phyloP scores from a whole-genome alignment of 768 basidiomycete genomes.

The Lyophyllum atratum region DNA sequence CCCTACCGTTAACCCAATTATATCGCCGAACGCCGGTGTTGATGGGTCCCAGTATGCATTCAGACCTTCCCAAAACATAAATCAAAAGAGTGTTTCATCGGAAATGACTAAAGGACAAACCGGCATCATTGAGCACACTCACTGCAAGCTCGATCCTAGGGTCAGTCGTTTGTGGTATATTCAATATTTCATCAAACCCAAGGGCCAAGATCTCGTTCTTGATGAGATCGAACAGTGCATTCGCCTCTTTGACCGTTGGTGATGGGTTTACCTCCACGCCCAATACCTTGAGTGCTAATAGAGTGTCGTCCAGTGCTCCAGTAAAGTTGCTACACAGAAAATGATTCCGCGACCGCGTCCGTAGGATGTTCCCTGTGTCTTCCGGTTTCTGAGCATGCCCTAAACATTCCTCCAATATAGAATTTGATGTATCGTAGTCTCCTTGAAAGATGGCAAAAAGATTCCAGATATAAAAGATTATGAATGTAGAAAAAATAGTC shows the following conservation, averaged over 20 bases:
- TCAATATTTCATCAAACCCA: constrained; percentile 68
- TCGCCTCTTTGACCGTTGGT: constrained; percentile 55
- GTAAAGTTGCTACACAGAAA: constrained; percentile 60
- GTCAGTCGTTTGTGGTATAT: constrained; percentile 64
- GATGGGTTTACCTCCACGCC: constrained; percentile 60
- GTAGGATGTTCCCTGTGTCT: constrained; percentile 56
- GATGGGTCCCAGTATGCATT: constrained; percentile 73
- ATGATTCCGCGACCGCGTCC: constrained; percentile 63
- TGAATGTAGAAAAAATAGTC: background rate
- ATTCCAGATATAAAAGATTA: background rate
- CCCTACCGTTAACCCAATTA: constrained; percentile 67
- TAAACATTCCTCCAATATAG: constrained; percentile 56
- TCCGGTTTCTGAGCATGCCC: constrained; percentile 48
- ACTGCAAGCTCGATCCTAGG: constrained; percentile 62
- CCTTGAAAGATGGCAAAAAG: constrained; percentile 34
- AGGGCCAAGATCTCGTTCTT: constrained; percentile 71
- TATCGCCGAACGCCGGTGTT: constrained; percentile 54
- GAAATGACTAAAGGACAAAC: constrained; percentile 28
- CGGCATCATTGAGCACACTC: constrained; percentile 68
- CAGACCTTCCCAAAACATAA: constrained; percentile 40
- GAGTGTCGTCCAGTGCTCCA: constrained; percentile 58
- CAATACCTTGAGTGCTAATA: constrained; percentile 59
- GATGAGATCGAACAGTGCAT: constrained; percentile 68
- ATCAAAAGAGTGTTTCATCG: background rate
- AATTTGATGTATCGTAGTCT: constrained; percentile 53